Evolutionary conservation across 1,139 yeast species (phyloP), one percentile per base, ranked within the genome.

Genomic region (Magnusiomyces magnusii): DNA sequence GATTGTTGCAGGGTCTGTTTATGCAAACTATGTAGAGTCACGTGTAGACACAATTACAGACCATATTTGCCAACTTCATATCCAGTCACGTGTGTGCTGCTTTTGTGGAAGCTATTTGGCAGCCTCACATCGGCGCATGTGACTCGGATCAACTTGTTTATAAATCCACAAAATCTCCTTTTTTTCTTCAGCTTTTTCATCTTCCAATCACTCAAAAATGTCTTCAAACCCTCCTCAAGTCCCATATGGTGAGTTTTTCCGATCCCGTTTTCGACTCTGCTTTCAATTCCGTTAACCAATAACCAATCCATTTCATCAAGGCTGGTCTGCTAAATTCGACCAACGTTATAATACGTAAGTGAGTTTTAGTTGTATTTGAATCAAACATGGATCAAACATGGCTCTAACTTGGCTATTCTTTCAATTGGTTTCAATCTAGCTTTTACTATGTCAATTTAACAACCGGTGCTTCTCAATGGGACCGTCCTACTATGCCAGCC

Each of bases 401-500:
- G 36, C 36, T 31, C 13, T 31, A 31, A 13, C 36, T 7, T 31
- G 7, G 10, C 36, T 13, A 7, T 9, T 39, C 17, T 39, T 3
- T 39, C 19, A 10, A 10, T n/a, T 15, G 3, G 3, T 44, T 44
- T 21, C 7, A 9, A 5, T 21, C n/a, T 44, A 44, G 49, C 9
- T 72, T 64, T 61, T 75, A 75, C 71, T 92, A 85, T 68, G 96
- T 92, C 27, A 78, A 91, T 67, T 74, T 86, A 65, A 67, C 77
- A 21, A 81, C 89, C n/a, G 86, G 87, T 62, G 76, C 82, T 65
- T 88, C 97, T 0, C 97, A 90, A 72, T 92, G 98, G 98, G 96
- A 89, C 58, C 82, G 85, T 17, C 97, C 97, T 2, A 62, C 13
- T 23, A 19, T 10, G 3, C 5, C 44, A 10, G 17, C 44, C 36